phyloP scores from a whole-genome alignment of 2,329 filamentous ascomycete genomes.

The Trichophyton verrucosum region DNA sequence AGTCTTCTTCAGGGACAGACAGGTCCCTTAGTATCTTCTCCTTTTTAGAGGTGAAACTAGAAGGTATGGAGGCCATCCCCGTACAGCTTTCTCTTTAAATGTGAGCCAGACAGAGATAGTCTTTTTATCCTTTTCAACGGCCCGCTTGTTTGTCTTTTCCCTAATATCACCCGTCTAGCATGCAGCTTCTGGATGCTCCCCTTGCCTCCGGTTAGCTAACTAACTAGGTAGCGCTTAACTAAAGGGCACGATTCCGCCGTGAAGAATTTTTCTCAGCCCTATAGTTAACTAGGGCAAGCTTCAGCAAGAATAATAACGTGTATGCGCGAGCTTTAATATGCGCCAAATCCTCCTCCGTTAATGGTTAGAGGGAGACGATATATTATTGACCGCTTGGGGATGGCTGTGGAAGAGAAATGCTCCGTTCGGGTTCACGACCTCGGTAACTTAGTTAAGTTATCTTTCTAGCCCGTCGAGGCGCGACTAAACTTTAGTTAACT shows the following conservation, averaged over 20 bases:
- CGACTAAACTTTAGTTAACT: no score
- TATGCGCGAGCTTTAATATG: not conserved
- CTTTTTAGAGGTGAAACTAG: conserved; percentile 51
- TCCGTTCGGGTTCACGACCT: no score
- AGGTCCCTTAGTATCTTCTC: conserved; percentile 59
- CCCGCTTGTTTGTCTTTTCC: not conserved
- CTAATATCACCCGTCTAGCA: not conserved
- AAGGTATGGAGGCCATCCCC: not conserved
- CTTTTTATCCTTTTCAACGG: not conserved
- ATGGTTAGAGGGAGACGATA: not conserved
- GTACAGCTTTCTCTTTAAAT: not conserved
- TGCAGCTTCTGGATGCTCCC: no score
- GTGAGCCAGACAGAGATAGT: not conserved
- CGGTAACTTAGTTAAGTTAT: no score
- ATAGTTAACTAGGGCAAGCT: not conserved
- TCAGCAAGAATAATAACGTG: not conserved
- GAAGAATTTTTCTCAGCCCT: not conserved
- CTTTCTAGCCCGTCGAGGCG: no score
- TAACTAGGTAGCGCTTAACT: not conserved
- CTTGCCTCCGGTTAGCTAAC: not conserved
- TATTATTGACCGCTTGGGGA: not conserved
- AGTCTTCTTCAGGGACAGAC: conserved; percentile 53
- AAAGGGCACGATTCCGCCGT: not conserved
- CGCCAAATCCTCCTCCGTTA: not conserved
- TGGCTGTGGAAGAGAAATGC: not conserved